Percentiles rank a stretch among this genome's conserved stretches.
Conservation (phyloP, 768 basidiomycete genomes). For the Russula lepida region DNA sequence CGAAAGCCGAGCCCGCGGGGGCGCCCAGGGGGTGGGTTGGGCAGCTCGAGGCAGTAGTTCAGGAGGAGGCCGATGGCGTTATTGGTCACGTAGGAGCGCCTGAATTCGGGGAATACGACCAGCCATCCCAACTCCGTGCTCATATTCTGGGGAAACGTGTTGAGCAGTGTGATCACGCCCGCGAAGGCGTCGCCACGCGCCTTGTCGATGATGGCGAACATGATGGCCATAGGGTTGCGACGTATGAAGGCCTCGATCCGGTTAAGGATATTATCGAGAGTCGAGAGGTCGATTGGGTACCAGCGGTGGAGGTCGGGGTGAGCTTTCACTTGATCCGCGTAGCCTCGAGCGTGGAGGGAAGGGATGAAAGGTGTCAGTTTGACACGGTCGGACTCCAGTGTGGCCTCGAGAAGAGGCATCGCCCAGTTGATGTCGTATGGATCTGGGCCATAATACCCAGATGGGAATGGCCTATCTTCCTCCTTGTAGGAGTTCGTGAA, state of each 20-base stretch:
- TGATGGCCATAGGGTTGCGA: conserved; percentile 19
- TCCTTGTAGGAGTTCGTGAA: conserved; percentile 12
- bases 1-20: conserved; percentile 35
- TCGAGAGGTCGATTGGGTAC: conserved; percentile 26
- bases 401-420: conserved; percentile 27
- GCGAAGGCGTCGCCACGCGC: conserved; percentile 29
- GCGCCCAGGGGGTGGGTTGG: conserved; percentile 4
- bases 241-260: conserved; percentile 22
- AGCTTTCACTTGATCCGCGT: conserved; percentile 25
- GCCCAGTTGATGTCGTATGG: conserved; percentile 36
- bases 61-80: conserved; percentile 35
- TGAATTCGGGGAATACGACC: conserved; percentile 10
- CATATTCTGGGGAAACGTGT: conserved; percentile 17
- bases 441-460: conserved; percentile 23
- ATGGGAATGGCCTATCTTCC: not conserved
- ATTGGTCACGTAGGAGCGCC: conserved; percentile 11
- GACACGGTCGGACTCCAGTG: conserved; percentile 32
- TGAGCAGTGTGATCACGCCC: conserved; percentile 31
- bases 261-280: conserved; percentile 22
- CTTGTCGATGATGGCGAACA: conserved; percentile 37
- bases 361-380: conserved; percentile 36
- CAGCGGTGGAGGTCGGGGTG: conserved; percentile 27
- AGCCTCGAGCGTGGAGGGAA: conserved; percentile 27
- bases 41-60: conserved; percentile 29
- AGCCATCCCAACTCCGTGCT: conserved; percentile 9